Conservation (phyloP, 306 rosid genomes). For the Senna siamea region DNA sequence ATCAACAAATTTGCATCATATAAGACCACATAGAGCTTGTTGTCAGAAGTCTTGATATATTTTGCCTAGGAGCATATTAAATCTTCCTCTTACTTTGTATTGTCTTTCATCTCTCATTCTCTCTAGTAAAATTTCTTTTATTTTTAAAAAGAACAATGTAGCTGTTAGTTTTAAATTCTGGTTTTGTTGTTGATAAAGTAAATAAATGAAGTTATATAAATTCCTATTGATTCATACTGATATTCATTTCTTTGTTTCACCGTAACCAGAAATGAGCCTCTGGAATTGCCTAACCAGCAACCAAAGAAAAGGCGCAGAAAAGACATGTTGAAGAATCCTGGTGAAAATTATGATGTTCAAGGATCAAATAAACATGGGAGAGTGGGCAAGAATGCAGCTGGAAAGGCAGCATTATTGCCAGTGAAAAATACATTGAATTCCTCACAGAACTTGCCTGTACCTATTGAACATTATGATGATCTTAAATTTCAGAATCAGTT, state of each 20-base stretch:
- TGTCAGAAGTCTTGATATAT: not conserved
- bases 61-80: not conserved
- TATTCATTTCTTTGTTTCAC: conserved; percentile 34
- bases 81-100: not conserved
- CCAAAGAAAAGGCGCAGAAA: conserved; percentile 94
- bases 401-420: conserved; percentile 56
- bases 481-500: conserved; percentile 58
- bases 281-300: conserved; percentile 78
- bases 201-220: conserved; percentile 21
- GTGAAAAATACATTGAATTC: conserved; percentile 56
- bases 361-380: conserved; percentile 65
- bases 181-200: conserved; percentile 25
- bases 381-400: conserved; percentile 64
- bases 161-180: not conserved
- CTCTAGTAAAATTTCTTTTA: not conserved
- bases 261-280: conserved; percentile 58
- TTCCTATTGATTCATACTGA: conserved; percentile 17
- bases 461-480: conserved; percentile 57
- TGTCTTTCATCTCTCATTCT: not conserved
- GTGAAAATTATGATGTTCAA: conserved; percentile 57
- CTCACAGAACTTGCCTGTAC: conserved; percentile 51
- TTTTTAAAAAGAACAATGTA: not conserved
- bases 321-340: conserved; percentile 69
- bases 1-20: conserved; percentile 12
- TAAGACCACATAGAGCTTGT: not conserved